Evolutionary conservation across 2,329 filamentous ascomycete genomes (phyloP), one percentile per base, ranked within the genome.

Genomic region (Pseudogymnoascus sp.): DNA sequence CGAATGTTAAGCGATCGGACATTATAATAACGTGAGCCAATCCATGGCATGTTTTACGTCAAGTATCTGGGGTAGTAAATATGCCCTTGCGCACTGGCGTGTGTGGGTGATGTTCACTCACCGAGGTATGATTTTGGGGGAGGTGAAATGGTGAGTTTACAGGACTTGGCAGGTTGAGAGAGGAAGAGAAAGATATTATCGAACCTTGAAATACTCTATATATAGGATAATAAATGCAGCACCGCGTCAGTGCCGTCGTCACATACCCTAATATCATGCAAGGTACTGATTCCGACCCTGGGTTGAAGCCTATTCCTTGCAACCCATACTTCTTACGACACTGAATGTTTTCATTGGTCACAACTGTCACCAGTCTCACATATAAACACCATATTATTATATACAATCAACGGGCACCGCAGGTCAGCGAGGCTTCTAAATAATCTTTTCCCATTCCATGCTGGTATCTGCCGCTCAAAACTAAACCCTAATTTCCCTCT

Each of bases 391-490:
- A 34, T 12, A 34, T 12, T 57, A 34, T 7, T 31, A 29, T 31
- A 8, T n/a, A 34, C 31, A n/a, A 34, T 34, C 29, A 34, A 57
- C 26, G 5, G 10, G 51, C 51, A 57, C 51, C 10, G 26, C 21
- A 26, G 42, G 18, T 51, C 45, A 51, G 45, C 47, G 29, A 34
- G 34, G 29, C 29, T 34, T 34, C 51, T 57, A 57, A 57, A 34
- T 34, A 34, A 57, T 57, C 11, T 57, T 57, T 57, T 57, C 51
- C 51, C 51, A 34, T 57, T 57, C 29, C 51, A 57, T 57, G 51
- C 59, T 61, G 59, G 59, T 61, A 61, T 61, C 59, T 61, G 59
- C 59, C 59, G 59, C 59, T 42, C 57, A 60, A 61, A 61, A 42
- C 59, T 40, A 61, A 61, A 61, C 26, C 34, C 59, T 39, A 61